phyloP scores from a whole-genome alignment of 805 yeast genomes.

The Candida odintsovae region DNA sequence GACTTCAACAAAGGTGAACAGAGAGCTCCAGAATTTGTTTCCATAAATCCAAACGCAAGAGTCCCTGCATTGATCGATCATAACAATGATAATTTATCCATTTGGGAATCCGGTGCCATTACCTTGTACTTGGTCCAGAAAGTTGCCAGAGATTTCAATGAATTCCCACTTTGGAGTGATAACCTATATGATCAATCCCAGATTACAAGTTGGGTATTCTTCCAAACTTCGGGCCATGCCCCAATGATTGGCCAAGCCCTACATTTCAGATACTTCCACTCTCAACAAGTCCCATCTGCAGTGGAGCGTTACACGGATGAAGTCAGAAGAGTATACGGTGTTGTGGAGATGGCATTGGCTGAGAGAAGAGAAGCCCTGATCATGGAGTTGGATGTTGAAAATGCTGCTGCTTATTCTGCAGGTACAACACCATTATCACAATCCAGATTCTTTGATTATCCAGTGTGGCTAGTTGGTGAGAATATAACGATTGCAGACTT shows the following conservation, averaged over 20 bases:
- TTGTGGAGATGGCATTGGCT: slow-evolving; percentile 90
- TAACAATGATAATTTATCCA: slow-evolving; percentile 65
- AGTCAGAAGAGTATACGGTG: slow-evolving; percentile 89
- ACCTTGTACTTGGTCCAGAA: slow-evolving; percentile 74
- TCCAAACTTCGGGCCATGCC: slow-evolving; percentile 95
- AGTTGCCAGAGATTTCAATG: slow-evolving; percentile 54
- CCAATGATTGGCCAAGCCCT: slow-evolving; percentile 99
- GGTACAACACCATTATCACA: slow-evolving; percentile 86
- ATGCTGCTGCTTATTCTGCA: slow-evolving; percentile 79
- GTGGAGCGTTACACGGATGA: slow-evolving; percentile 89
- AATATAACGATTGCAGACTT: slow-evolving; percentile 80
- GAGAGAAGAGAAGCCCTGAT: slow-evolving; percentile 86
- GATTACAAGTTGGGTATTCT: slow-evolving; percentile 83
- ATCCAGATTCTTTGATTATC: slow-evolving; percentile 83
- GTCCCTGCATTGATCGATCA: slow-evolving; percentile 95
- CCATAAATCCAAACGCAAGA: slow-evolving; percentile 93
- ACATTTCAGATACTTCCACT: slow-evolving; percentile 88
- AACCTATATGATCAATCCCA: slow-evolving; percentile 76
- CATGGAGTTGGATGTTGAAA: slow-evolving; percentile 83
- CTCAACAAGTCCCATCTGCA: slow-evolving; percentile 80
- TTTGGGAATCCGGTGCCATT: slow-evolving; percentile 96
- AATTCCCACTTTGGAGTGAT: slow-evolving; percentile 77
- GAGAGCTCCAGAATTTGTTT: slow-evolving; percentile 86
- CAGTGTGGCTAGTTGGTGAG: slow-evolving; percentile 94
- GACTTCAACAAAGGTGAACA: slow-evolving; percentile 90